Conservation (phyloP, 2,329 filamentous ascomycete genomes). For the Xylaria hypoxylon region DNA sequence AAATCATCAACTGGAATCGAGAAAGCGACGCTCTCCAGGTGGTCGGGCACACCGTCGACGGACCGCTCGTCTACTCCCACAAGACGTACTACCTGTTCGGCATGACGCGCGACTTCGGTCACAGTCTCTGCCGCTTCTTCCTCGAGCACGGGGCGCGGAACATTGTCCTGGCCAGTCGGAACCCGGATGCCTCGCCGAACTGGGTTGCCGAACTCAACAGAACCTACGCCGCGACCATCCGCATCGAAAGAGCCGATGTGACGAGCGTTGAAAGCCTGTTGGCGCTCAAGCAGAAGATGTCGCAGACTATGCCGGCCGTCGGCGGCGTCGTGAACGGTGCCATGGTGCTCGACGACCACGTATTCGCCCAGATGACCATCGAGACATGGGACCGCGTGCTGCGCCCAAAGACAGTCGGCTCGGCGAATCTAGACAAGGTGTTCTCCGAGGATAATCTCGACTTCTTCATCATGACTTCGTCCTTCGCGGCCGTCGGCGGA, state of each 20-base stretch:
- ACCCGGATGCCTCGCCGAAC: slow-evolving; percentile 45
- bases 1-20: slow-evolving; percentile 56
- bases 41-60: slow-evolving; percentile 44
- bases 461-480: slow-evolving; percentile 62
- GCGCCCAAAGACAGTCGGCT: slow-evolving; percentile 56
- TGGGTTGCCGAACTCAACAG: slow-evolving; percentile 52
- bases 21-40: slow-evolving; percentile 47
- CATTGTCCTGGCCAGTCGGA: slow-evolving; percentile 57
- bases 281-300: slow-evolving; percentile 44
- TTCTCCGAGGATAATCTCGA: slow-evolving; percentile 53
- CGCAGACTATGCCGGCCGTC: slow-evolving; percentile 47
- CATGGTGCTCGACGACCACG: slow-evolving; percentile 59
- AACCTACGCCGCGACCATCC: slow-evolving; percentile 41
- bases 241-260: slow-evolving; percentile 47
- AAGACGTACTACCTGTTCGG: slow-evolving; percentile 57
- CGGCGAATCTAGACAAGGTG: slow-evolving; percentile 54
- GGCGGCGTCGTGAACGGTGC: slow-evolving; percentile 59
- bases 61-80: slow-evolving; percentile 47
- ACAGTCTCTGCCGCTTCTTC: slow-evolving; percentile 57
- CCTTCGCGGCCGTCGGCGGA: slow-evolving; percentile 58
- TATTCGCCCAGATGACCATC: slow-evolving; percentile 57
- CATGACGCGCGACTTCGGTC: slow-evolving; percentile 58
- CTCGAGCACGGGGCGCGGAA: slow-evolving; percentile 54
- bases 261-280: slow-evolving; percentile 47
- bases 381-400: slow-evolving; percentile 55